Conservation (phyloP, 441 rosid genomes). For the Iberis amara region DNA sequence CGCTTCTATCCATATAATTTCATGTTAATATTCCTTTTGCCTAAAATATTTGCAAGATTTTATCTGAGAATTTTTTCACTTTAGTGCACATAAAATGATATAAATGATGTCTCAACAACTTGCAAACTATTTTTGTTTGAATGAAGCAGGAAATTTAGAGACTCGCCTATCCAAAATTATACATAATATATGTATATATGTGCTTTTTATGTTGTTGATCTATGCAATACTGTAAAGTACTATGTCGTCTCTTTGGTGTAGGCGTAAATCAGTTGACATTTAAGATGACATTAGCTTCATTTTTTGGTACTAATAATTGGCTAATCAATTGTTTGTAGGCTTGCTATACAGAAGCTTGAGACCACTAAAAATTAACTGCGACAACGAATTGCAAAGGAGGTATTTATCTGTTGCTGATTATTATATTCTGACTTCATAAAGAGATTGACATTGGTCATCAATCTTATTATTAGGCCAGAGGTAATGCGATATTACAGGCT, state of each 20-base stretch:
- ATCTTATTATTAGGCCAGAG: constrained; percentile 66
- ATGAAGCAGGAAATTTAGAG: not conserved
- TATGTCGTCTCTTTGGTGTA: too few species aligned
- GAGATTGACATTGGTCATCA: constrained; percentile 20
- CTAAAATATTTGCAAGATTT: too few species aligned
- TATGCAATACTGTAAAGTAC: constrained; percentile 10
- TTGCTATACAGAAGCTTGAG: constrained; percentile 97
- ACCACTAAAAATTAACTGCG: constrained; percentile 84
- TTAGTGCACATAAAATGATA: too few species aligned
- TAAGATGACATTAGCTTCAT: too few species aligned
- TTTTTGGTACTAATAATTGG: constrained; percentile 7
- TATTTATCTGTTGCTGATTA: constrained; percentile 30
- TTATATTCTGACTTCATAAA: constrained; percentile 12
- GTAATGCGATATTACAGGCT: constrained; percentile 95
- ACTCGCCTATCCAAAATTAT: not conserved
- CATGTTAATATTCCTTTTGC: not conserved
- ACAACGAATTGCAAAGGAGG: constrained; percentile 95
- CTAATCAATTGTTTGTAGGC: constrained; percentile 43
- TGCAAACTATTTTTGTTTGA: too few species aligned
- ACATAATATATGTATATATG: not conserved
- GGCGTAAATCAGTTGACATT: too few species aligned
- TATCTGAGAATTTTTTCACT: too few species aligned
- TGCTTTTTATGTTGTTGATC: constrained; percentile 3
- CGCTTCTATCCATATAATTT: not conserved
- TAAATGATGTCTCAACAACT: too few species aligned